Conservation (phyloP, 106 monocot genomes). For the Narthecium ossifragum region DNA sequence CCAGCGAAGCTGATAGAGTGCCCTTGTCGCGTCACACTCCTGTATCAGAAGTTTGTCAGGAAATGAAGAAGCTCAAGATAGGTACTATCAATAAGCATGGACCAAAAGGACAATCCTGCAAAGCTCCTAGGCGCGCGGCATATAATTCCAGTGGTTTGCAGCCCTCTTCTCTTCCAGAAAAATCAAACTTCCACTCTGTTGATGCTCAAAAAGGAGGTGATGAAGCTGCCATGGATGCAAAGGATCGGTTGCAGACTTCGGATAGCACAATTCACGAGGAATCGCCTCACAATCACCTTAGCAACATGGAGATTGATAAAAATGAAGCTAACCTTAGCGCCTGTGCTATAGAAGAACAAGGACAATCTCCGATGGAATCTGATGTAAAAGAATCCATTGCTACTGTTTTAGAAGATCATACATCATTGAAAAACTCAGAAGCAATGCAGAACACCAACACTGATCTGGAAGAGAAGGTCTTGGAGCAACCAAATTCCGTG, state of each 20-base stretch:
- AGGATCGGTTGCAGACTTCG: background rate
- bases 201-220: background rate
- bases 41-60: background rate
- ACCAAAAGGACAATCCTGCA: background rate
- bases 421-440: background rate
- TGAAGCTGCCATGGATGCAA: background rate
- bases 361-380: no score
- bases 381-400: no score
- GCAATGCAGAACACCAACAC: background rate
- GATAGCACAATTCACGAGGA: no score
- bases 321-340: no score
- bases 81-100: background rate
- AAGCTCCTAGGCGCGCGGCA: background rate
- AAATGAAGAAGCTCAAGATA: constrained; percentile 5
- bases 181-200: no score
- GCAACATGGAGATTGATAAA: background rate
- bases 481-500: background rate
- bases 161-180: no score
- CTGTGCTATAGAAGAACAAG: no score
- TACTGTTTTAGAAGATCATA: no score
- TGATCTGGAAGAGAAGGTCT: background rate
- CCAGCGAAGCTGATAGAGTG: background rate
- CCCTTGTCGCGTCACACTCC: background rate
- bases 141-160: background rate
- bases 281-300: background rate